Conservation (phyloP, 768 basidiomycete genomes). For the Hypsizygus marmoreus region DNA sequence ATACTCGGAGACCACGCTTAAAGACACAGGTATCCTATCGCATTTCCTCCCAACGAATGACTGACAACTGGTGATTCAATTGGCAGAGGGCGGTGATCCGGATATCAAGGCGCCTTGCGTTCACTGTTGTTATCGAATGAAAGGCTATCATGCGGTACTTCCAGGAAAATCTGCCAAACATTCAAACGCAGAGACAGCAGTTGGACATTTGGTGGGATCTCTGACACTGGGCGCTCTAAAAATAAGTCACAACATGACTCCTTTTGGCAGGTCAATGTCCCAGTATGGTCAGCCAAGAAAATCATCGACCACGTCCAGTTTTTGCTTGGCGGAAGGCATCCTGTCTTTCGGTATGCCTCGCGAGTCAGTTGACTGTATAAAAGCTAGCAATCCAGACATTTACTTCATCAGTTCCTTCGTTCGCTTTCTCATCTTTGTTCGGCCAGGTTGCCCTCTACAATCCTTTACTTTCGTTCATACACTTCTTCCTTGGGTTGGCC, state of each 20-base stretch:
- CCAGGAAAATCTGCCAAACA: conserved; percentile 12
- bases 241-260: conserved; percentile 3
- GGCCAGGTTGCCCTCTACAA: conserved; percentile 44
- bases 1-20: not conserved
- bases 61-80: not conserved
- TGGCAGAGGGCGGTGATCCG: not conserved
- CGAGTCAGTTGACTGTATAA: conserved; percentile 18
- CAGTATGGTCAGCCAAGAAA: conserved; percentile 10
- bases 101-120: not conserved
- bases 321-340: conserved; percentile 1
- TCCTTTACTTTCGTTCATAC: conserved; percentile 32
- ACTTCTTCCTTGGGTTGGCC: conserved; percentile 27
- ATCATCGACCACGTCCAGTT: not conserved
- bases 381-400: conserved; percentile 4
- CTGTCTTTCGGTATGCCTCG: conserved; percentile 2
- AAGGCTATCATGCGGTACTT: not conserved
- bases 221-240: conserved; percentile 7
- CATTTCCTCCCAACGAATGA: not conserved
- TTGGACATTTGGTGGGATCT: conserved; percentile 2
- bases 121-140: conserved; percentile 1
- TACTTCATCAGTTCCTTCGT: conserved; percentile 19
- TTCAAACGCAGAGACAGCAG: conserved; percentile 1
- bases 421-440: conserved; percentile 26
- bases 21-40: not conserved
- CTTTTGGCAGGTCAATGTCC: conserved; percentile 11